These are phyloP conservation scores for Fusarium sp. DNA, from an alignment of 2,329 filamentous ascomycete genomes.

Conservation along the genomic window DNA sequence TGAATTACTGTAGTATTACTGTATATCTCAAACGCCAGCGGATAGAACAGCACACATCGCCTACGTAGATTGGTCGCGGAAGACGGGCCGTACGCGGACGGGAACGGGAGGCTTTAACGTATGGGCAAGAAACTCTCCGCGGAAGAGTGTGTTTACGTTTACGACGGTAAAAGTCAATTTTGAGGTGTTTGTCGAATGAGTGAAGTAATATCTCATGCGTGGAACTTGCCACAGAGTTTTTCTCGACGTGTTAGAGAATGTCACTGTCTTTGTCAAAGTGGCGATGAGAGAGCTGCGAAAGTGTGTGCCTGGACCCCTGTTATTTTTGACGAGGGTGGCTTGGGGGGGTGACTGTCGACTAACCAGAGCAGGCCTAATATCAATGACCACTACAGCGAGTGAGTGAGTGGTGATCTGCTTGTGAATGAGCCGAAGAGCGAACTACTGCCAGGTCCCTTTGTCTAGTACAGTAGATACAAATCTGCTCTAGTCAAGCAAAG, in stretches of 20 bases:
- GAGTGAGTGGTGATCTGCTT: too few species aligned
- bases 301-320: constrained; percentile 13
- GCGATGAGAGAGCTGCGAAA: background rate
- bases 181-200: background rate
- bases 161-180: background rate
- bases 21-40: background rate
- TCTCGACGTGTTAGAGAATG: background rate
- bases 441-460: constrained; percentile 14
- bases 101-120: constrained; percentile 18
- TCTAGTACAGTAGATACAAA: background rate
- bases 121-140: background rate
- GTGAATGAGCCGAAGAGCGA: background rate
- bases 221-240: background rate
- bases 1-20: background rate
- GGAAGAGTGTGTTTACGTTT: background rate
- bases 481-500: background rate
- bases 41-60: background rate
- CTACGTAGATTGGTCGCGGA: constrained; percentile 11
- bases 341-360: background rate
- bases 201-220: background rate
- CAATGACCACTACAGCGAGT: background rate
- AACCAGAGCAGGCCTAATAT: background rate
- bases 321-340: background rate
- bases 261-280: background rate
- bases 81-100: constrained; percentile 18